A percentile compares a stretch with the other conserved stretches of the same genome.
Evolutionary conservation across 2,329 filamentous ascomycete genomes (phyloP).

Genomic region (Penicillium olsonii): DNA sequence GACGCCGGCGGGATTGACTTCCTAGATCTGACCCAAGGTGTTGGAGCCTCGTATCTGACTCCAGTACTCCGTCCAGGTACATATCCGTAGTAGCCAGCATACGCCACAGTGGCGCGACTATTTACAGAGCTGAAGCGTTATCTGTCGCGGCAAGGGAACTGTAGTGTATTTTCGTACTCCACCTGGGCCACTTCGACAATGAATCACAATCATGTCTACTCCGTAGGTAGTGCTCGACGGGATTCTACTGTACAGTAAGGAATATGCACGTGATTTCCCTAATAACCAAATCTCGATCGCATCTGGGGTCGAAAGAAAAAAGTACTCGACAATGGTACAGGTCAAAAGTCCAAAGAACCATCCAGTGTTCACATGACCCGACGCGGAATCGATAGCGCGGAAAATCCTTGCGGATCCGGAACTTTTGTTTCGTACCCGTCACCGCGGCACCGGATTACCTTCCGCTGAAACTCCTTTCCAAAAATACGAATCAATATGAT

Average conservation of each 20-base stretch:
- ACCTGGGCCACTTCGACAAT: too few species aligned
- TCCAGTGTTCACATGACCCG: conserved; percentile 25
- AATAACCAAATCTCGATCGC: conserved; percentile 1
- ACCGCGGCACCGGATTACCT: conserved; percentile 39
- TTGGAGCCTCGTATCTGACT: background rate
- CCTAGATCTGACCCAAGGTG: background rate
- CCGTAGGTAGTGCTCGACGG: too few species aligned
- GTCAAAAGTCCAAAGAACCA: background rate
- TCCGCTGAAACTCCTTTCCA: conserved; percentile 34
- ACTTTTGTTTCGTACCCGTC: conserved; percentile 32
- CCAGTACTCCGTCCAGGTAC: background rate
- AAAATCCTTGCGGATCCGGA: conserved; percentile 20
- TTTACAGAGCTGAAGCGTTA: background rate
- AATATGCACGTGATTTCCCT: too few species aligned
- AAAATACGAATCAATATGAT: conserved; percentile 2
- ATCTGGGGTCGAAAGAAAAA: conserved; percentile 1
- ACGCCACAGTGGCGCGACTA: background rate
- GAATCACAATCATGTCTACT: too few species aligned
- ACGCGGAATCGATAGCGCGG: conserved; percentile 22
- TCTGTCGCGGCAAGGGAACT: too few species aligned
- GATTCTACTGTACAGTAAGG: background rate
- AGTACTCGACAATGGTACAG: conserved; percentile 8
- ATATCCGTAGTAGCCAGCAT: background rate
- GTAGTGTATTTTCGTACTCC: too few species aligned
- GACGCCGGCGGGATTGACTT: conserved; percentile 1